Conservation (phyloP, 2,329 filamentous ascomycete species). For the Podosphaera fusca region DNA sequence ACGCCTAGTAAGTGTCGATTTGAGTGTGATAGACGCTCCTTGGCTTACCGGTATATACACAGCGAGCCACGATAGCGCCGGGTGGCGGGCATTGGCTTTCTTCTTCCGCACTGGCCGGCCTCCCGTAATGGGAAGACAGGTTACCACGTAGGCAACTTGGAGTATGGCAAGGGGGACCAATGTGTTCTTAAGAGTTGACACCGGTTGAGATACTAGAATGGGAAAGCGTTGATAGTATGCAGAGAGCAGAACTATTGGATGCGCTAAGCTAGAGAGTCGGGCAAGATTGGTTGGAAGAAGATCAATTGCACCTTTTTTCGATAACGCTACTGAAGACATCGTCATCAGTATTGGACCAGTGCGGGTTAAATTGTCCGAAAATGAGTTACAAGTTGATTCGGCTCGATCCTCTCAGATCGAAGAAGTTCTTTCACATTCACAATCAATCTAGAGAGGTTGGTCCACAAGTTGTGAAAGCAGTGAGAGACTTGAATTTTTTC, state of each 20-base stretch:
- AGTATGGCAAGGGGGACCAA: constrained; percentile 38
- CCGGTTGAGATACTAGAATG: constrained; percentile 45
- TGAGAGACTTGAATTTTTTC: no score
- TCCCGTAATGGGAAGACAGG: constrained; percentile 41
- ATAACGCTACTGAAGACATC: no score
- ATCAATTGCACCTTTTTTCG: constrained; percentile 7
- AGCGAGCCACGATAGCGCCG: background rate
- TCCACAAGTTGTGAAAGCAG: no score
- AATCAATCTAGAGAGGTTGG: no score
- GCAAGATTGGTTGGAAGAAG: constrained; percentile 18
- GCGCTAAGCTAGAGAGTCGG: constrained; percentile 35
- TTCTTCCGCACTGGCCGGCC: constrained; percentile 15
- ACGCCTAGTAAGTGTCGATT: background rate
- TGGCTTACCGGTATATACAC: background rate
- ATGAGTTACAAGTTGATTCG: no score
- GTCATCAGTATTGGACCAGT: no score
- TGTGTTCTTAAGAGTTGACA: constrained; percentile 34
- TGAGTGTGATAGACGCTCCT: background rate
- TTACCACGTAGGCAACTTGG: constrained; percentile 38
- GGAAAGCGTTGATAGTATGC: constrained; percentile 40
- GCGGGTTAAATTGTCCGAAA: no score
- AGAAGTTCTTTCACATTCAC: no score
- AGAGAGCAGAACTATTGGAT: constrained; percentile 43
- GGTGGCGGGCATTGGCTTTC: background rate
- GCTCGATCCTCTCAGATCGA: no score